Conservation (phyloP, 2,329 filamentous ascomycete genomes). For the Alternaria triticina region DNA sequence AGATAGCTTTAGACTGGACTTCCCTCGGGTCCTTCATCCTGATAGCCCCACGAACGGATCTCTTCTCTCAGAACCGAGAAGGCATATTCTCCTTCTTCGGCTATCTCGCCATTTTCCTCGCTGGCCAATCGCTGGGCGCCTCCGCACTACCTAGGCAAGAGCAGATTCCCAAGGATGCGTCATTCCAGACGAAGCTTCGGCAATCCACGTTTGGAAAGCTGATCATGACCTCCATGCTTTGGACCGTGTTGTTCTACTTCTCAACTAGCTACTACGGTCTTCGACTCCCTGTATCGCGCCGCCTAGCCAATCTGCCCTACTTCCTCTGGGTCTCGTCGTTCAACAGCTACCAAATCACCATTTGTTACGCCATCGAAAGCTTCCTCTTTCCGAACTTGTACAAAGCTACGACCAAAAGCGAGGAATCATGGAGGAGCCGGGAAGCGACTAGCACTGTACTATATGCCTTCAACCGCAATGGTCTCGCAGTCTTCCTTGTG, state of each 20-base stretch:
- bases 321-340: slow-evolving; percentile 91
- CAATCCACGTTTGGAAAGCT: slow-evolving; percentile 69
- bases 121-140: slow-evolving; percentile 83
- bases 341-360: slow-evolving; percentile 81
- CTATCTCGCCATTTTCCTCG: slow-evolving; percentile 93
- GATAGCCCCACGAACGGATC: slow-evolving; percentile 75
- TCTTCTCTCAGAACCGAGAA: slow-evolving; percentile 90
- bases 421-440: slow-evolving; percentile 69
- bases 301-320: slow-evolving; percentile 92
- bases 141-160: slow-evolving; percentile 70
- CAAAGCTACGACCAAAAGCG: slow-evolving; percentile 58
- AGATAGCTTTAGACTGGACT: slow-evolving; percentile 74
- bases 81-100: slow-evolving; percentile 94
- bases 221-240: slow-evolving; percentile 68
- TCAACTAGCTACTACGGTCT: slow-evolving; percentile 74
- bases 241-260: slow-evolving; percentile 73
- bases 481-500: slow-evolving; percentile 80
- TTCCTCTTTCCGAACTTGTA: slow-evolving; percentile 77
- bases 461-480: slow-evolving; percentile 85
- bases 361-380: slow-evolving; percentile 79
- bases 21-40: slow-evolving; percentile 83
- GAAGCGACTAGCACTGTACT: slow-evolving; percentile 82
- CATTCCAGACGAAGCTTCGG: slow-evolving; percentile 55
- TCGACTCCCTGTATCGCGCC: slow-evolving; percentile 74
- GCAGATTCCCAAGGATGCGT: slow-evolving; percentile 53